phyloP scores from a whole-genome alignment of 2,329 filamentous ascomycete genomes.

The Dothiorella sarmentorum region DNA sequence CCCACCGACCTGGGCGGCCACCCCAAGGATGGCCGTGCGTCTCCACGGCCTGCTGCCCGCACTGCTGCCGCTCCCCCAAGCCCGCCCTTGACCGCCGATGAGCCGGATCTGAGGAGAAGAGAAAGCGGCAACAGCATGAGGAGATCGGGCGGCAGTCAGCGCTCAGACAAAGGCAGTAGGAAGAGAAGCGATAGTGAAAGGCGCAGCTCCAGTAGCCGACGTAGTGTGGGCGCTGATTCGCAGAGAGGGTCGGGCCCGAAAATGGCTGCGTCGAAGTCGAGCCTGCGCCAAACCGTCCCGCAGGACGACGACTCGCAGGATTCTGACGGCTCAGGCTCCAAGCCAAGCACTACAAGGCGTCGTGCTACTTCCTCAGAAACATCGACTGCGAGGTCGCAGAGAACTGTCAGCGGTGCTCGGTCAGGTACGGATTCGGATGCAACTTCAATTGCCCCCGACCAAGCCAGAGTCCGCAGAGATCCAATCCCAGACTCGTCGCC shows the following conservation, averaged over 20 bases:
- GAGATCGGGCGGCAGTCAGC: conserved; percentile 34
- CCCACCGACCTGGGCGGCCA: conserved; percentile 40
- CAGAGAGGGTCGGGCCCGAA: conserved; percentile 37
- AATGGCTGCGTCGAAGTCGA: conserved; percentile 40
- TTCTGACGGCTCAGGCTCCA: conserved; percentile 40
- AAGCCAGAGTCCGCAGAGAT: conserved; percentile 26
- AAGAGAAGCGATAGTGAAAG: conserved; percentile 36
- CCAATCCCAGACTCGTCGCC: conserved; percentile 40
- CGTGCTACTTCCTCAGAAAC: conserved; percentile 23
- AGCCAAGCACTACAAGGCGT: conserved; percentile 37
- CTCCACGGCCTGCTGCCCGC: conserved; percentile 26
- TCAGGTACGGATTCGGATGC: conserved; percentile 45
- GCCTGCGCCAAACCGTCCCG: conserved; percentile 39
- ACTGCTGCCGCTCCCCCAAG: conserved; percentile 43
- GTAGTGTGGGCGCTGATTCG: conserved; percentile 36
- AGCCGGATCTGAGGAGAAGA: conserved; percentile 44
- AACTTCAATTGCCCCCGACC: conserved; percentile 44
- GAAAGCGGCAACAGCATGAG: conserved; percentile 45
- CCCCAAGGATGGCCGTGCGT: conserved; percentile 27
- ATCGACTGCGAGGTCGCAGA: conserved; percentile 32
- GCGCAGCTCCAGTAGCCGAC: conserved; percentile 1
- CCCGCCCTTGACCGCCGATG: conserved; percentile 44
- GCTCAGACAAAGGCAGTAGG: conserved; percentile 29
- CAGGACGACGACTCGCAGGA: conserved; percentile 40
- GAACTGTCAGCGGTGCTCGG: conserved; percentile 39